Evolutionary conservation across 805 yeast species (phyloP), one percentile per base, ranked within the genome.

Genomic region (Wickerhamiella vanderwaltii): DNA sequence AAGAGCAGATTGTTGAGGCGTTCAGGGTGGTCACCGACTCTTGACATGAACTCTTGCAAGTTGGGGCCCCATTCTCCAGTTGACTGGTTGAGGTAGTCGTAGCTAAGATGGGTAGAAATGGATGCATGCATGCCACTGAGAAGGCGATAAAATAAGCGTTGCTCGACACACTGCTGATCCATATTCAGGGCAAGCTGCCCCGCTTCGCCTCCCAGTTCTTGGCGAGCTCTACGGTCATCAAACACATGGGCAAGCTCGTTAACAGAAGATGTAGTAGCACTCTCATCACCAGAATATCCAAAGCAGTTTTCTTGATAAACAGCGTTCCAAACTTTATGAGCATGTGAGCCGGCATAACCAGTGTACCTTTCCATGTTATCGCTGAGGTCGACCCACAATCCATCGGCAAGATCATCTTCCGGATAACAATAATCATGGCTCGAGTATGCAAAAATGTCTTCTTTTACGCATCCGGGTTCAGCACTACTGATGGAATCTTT

Each of bases 361-460:
- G 98, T 93, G 64, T 83, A 91, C 54, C 97, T 69, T 61, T 91
- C 99, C 1, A 95, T 95, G 56, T 93, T 93, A 42, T 81, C 83
- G 16, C 79, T 67, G 43, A 91, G 69, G 54, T 87, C 85, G 22
- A 91, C 94, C 52, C 79, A 79, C 1, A 85, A 95, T 9, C 68
- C 68, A 6, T 54, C 52, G 3, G 51, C 56, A 25, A 35, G 32
- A 17, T 60, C 45, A 43, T 66, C 69, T 35, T 65, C 69, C 1
- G 69, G 68, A 35, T 61, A 57, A 44, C 69, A 66, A 45, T 66
- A 65, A 51, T 52, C 45, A 11, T 34, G 32, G 22, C 19, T 15
- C 3, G 43, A 22, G 17, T 43, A 35, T 9, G 50, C 50, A 19
- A 45, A 48, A 29, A 53, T 45, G 20, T 47, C 37, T n/a, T 31